Conservation (phyloP, 768 basidiomycete species). For the Boletus pseudo-olivaceus region DNA sequence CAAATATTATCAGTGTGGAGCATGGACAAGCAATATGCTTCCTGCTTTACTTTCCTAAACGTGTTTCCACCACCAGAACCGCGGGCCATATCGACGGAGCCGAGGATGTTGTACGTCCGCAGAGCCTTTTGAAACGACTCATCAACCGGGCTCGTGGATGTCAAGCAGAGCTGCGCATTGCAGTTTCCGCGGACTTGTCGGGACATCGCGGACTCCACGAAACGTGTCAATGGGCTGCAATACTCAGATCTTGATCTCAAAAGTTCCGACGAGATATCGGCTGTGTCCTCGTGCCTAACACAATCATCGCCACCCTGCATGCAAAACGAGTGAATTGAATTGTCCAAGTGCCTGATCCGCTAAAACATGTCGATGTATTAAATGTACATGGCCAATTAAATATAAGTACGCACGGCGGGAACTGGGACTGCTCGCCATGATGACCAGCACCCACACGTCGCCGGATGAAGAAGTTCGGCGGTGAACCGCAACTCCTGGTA, state of each 20-base stretch:
- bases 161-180: not conserved
- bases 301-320: not conserved
- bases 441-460: conserved; percentile 6
- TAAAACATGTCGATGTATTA: conserved; percentile 17
- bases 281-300: too few species aligned
- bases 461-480: not conserved
- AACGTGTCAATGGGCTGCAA: too few species aligned
- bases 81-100: not conserved
- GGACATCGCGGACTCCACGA: not conserved
- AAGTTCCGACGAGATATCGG: not conserved
- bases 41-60: not conserved
- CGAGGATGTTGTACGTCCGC: not conserved
- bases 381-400: conserved; percentile 13
- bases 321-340: conserved; percentile 18
- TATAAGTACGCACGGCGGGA: conserved; percentile 4
- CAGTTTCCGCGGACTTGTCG: conserved; percentile 11
- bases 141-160: too few species aligned
- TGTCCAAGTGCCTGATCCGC: conserved; percentile 13
- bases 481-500: not conserved
- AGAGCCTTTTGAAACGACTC: too few species aligned
- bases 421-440: conserved; percentile 1
- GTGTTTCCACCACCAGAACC: not conserved
- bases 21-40: not conserved
- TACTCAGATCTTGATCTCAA: not conserved
- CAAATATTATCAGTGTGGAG: not conserved